Conservation (phyloP, 768 basidiomycete species). For the Lanmaoa pseudosensibilis region DNA sequence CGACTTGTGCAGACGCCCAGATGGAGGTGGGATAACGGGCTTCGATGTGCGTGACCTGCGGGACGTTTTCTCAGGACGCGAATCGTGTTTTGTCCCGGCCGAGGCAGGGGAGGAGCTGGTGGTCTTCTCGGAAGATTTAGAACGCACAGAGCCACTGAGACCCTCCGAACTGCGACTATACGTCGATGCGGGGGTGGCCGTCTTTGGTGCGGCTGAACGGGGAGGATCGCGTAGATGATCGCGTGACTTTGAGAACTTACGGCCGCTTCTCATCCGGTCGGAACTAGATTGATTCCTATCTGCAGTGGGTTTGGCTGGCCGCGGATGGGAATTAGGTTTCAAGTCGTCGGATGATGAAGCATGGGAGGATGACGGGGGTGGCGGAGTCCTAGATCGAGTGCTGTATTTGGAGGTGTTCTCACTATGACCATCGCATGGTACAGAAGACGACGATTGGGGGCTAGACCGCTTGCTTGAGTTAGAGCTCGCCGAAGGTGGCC, state of each 20-base stretch:
- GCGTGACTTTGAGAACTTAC: constrained; percentile 21
- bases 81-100: constrained; percentile 1
- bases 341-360: constrained; percentile 12
- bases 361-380: constrained; percentile 14
- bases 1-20: constrained; percentile 22
- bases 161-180: constrained; percentile 13
- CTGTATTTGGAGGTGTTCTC: constrained; percentile 11
- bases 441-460: constrained; percentile 7
- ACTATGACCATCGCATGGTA: constrained; percentile 12
- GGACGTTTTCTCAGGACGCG: constrained; percentile 13
- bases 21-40: constrained; percentile 32
- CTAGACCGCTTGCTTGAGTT: constrained; percentile 26
- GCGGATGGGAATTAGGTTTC: constrained; percentile 18
- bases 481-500: constrained; percentile 33
- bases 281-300: constrained; percentile 18
- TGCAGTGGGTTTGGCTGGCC: constrained; percentile 10
- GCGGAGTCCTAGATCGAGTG: constrained; percentile 11
- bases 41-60: constrained; percentile 20
- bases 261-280: constrained; percentile 20
- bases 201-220: constrained; percentile 11
- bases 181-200: constrained; percentile 10
- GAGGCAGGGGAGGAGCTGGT: constrained; percentile 1
- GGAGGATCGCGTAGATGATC: constrained; percentile 24
- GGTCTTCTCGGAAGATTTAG: constrained; percentile 17
- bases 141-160: constrained; percentile 5